A percentile compares a stretch with the other conserved stretches of the same genome.
Conservation (phyloP, 2,329 filamentous ascomycete species). For the Phyllosticta capitalensis region DNA sequence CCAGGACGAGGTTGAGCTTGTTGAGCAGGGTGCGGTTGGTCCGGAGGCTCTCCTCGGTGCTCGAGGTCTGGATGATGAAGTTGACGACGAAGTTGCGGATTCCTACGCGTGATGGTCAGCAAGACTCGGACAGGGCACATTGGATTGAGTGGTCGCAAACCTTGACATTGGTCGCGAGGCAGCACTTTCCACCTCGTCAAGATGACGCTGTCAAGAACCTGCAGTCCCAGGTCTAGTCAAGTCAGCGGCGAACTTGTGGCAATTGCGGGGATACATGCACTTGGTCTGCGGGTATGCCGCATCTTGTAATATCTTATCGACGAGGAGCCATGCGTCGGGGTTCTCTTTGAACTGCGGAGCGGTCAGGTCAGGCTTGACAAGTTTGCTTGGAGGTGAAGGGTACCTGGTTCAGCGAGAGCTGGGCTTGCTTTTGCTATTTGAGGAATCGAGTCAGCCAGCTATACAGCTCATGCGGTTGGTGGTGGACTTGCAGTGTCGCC, state of each 20-base stretch:
- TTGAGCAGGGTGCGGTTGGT: slow-evolving; percentile 83
- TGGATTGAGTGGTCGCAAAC: slow-evolving; percentile 36
- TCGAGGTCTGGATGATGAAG: slow-evolving; percentile 92
- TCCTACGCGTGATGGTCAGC: slow-evolving; percentile 44
- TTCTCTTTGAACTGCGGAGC: slow-evolving; percentile 86
- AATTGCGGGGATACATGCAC: slow-evolving; percentile 50
- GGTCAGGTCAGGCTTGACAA: not conserved
- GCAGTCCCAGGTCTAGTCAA: slow-evolving; percentile 70
- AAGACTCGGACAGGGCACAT: not conserved
- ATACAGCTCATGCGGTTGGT: not conserved
- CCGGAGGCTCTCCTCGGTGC: slow-evolving; percentile 77
- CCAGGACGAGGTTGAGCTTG: slow-evolving; percentile 95
- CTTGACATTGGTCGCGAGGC: slow-evolving; percentile 90
- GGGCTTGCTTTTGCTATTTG: slow-evolving; percentile 85
- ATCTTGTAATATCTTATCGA: slow-evolving; percentile 92
- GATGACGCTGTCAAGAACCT: slow-evolving; percentile 96
- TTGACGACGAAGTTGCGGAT: slow-evolving; percentile 99
- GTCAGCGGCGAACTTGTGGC: slow-evolving; percentile 10
- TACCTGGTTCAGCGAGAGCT: slow-evolving; percentile 88
- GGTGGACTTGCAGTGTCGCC: slow-evolving; percentile 69
- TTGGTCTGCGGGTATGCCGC: slow-evolving; percentile 93
- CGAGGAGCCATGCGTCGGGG: slow-evolving; percentile 92
- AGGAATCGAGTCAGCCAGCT: slow-evolving; percentile 25
- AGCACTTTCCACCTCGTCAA: slow-evolving; percentile 98
- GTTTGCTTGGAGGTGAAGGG: slow-evolving; percentile 20